Evolutionary conservation across 495 filamentous ascomycete genomes (phyloP).

Genomic region (Cenococcum geophilum): DNA sequence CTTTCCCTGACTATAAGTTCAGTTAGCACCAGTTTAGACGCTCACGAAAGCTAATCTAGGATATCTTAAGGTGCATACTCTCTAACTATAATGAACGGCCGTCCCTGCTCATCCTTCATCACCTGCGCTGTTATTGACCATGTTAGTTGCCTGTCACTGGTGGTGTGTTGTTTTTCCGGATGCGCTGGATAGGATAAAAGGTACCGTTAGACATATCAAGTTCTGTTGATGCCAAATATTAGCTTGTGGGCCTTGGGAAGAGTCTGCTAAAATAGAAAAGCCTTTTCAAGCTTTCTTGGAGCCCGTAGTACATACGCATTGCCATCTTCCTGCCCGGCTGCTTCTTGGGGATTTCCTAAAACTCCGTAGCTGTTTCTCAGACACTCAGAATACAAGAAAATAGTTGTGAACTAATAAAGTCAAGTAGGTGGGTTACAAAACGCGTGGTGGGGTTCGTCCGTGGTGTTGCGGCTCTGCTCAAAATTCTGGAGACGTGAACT

Average conservation of each 20-base stretch:
- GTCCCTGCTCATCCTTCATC: conserved; percentile 88
- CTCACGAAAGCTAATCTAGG: background rate
- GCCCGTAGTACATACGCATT: conserved; percentile 51
- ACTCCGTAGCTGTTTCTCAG: background rate
- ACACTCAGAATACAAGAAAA: background rate
- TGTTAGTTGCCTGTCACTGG: conserved; percentile 19
- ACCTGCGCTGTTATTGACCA: conserved; percentile 52
- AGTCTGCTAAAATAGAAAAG: conserved; percentile 12
- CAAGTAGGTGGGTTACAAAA: background rate
- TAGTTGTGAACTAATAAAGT: background rate
- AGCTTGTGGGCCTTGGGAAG: conserved; percentile 2
- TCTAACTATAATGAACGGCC: conserved; percentile 96
- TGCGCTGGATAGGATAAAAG: background rate
- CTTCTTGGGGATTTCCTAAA: conserved; percentile 38
- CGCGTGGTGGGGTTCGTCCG: conserved; percentile 1
- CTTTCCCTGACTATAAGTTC: conserved; percentile 71
- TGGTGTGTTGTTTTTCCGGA: background rate
- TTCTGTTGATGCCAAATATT: conserved; percentile 42
- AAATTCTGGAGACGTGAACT: conserved; percentile 7
- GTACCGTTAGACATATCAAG: conserved; percentile 72
- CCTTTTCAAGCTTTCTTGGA: conserved; percentile 19
- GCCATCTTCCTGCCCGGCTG: conserved; percentile 47
- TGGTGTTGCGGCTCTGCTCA: conserved; percentile 7
- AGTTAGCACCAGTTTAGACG: conserved; percentile 4
- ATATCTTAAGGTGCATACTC: conserved; percentile 59